A percentile compares a stretch with the other conserved stretches of the same genome.
phyloP scores from a whole-genome alignment of 306 rosid species.

The Rosa chinensis region DNA sequence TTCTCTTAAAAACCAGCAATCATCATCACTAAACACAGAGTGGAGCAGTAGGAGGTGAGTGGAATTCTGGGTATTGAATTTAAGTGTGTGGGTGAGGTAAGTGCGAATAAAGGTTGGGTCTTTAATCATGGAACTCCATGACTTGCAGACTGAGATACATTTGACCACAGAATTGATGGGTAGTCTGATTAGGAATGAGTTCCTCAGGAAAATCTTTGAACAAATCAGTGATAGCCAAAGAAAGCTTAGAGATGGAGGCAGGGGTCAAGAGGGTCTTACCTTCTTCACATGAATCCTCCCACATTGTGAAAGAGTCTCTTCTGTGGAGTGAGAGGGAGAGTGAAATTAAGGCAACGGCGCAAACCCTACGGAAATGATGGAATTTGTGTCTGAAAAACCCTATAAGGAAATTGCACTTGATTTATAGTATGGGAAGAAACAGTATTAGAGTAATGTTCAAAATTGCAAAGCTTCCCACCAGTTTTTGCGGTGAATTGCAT shows the following conservation, averaged over 20 bases:
- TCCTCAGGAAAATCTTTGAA: background rate
- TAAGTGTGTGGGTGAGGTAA: background rate
- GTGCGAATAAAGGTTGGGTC: background rate
- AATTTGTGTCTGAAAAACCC: background rate
- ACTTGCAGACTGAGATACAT: background rate
- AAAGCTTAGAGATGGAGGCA: background rate
- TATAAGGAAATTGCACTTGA: background rate
- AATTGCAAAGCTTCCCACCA: constrained; percentile 4
- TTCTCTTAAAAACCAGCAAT: background rate
- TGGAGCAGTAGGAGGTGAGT: background rate
- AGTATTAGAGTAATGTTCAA: background rate
- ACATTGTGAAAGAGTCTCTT: background rate
- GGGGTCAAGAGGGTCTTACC: background rate
- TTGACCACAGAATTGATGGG: background rate
- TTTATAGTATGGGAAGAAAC: background rate
- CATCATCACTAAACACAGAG: background rate
- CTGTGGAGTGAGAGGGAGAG: background rate
- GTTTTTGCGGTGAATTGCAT: background rate
- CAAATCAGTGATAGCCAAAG: background rate
- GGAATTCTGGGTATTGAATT: background rate
- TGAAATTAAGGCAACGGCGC: background rate
- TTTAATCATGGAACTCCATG: constrained; percentile 5
- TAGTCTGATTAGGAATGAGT: background rate
- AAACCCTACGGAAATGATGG: background rate
- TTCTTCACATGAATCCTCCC: background rate